A percentile compares a stretch with the other conserved stretches of the same genome.
These are phyloP conservation scores for Millerago galiae DNA, from an alignment of 805 yeast species.

Conservation along the genomic window DNA sequence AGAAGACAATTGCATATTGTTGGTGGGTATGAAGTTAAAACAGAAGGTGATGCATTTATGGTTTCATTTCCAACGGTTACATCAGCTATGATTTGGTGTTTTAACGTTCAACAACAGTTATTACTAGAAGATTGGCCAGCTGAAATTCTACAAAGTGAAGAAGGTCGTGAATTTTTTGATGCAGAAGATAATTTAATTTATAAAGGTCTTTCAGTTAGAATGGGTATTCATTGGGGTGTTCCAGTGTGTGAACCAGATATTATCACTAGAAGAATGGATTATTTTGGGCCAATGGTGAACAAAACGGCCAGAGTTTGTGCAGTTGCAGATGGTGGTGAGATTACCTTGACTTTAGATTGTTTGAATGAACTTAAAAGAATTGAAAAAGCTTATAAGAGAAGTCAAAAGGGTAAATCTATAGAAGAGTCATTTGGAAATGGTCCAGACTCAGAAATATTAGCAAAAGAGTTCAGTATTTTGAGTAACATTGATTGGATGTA, in stretches of 20 bases:
- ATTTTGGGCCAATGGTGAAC: conserved; percentile 98
- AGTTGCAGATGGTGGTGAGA: conserved; percentile 98
- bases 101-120: conserved; percentile 80
- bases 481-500: conserved; percentile 64
- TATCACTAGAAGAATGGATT: conserved; percentile 96
- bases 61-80: conserved; percentile 93
- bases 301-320: conserved; percentile 90
- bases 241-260: conserved; percentile 96
- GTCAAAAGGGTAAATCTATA: conserved; percentile 19
- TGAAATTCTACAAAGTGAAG: conserved; percentile 77
- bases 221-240: conserved; percentile 98
- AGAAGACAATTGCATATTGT: conserved; percentile 84
- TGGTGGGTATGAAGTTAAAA: conserved; percentile 97
- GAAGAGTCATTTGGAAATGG: conserved; percentile 40
- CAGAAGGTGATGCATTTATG: conserved; percentile 99
- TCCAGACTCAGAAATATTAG: conserved; percentile 49
- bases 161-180: conserved; percentile 77
- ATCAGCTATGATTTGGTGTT: conserved; percentile 89
- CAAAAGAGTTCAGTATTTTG: conserved; percentile 56
- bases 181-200: conserved; percentile 51
- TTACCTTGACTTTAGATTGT: conserved; percentile 79
- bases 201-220: conserved; percentile 88
- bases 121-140: conserved; percentile 92
- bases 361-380: conserved; percentile 62
- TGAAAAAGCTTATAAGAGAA: conserved; percentile 25